A percentile compares a stretch with the other conserved stretches of the same genome.
These are phyloP conservation scores for Cnidoscolus chayamansa DNA, from an alignment of 441 rosid genomes.

Conservation along the genomic window DNA sequence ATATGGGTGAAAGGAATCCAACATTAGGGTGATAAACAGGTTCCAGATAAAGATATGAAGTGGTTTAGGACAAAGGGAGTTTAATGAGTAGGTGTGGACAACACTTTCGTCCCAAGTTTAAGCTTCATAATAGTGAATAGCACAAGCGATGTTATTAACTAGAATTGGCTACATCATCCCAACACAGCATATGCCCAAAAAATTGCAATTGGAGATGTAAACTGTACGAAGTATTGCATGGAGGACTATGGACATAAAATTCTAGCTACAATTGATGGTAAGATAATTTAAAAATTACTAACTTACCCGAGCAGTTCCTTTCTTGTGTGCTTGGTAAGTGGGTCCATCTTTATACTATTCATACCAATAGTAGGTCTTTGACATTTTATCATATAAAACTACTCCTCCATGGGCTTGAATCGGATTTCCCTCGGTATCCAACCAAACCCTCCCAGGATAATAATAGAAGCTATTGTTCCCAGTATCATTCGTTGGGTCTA, in stretches of 20 bases:
- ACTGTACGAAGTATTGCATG: not conserved
- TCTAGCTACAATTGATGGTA: not conserved
- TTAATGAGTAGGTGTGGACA: not conserved
- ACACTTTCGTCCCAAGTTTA: not conserved
- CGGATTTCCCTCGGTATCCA: slow-evolving; percentile 82
- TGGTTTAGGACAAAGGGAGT: not conserved
- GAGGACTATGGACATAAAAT: not conserved
- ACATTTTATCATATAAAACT: slow-evolving; percentile 54
- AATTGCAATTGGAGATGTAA: slow-evolving; percentile 4
- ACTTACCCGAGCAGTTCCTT: slow-evolving; percentile 85
- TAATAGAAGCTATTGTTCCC: slow-evolving; percentile 56
- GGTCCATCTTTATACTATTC: slow-evolving; percentile 96
- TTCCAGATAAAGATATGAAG: slow-evolving; percentile 1
- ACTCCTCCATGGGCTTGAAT: slow-evolving; percentile 98
- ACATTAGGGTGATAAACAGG: not conserved
- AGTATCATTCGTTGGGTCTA: slow-evolving; percentile 57
- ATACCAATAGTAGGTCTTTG: slow-evolving; percentile 76
- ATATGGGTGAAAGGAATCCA: slow-evolving; percentile 5
- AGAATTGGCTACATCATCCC: slow-evolving; percentile 9
- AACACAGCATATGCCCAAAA: slow-evolving; percentile 1
- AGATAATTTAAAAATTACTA: slow-evolving; percentile 15
- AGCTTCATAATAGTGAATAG: slow-evolving; percentile 6
- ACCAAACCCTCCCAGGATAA: slow-evolving; percentile 79
- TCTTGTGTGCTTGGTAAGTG: slow-evolving; percentile 73
- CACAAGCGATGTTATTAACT: not conserved